Evolutionary conservation across 2,329 filamentous ascomycete species (phyloP), one percentile per base, ranked within the genome.

Genomic region (Alternaria gaisen): DNA sequence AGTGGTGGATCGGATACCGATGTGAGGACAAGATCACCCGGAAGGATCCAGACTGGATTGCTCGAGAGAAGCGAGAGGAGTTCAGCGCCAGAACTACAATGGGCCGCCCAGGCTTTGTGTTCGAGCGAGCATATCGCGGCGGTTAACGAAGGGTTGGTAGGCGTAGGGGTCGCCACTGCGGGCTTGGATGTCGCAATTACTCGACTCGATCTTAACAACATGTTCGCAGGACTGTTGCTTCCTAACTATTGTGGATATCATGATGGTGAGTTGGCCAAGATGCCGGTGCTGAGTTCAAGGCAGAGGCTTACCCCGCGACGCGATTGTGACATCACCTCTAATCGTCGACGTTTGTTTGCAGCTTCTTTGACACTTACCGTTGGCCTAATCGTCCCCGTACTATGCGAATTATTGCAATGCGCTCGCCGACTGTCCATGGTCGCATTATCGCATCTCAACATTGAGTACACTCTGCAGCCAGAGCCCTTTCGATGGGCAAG

Each of bases 11-110:
- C 77, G 10, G 72, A 76, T 7, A 75, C 74, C 4, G 76, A 74
- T 2, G 71, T 70, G 30, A 79, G 74, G 4, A 68, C 73, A 34
- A 75, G 72, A 38, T 80, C 74, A 26, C 76, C 73, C 4, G 79
- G 79, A 58, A 79, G 76, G 26, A 80, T n/a, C n/a, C n/a, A n/a
- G 73, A 81, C 79, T 60, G 76, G 76, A 34, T 66, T 80, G 40
- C 72, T 68, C 12, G 70, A 69, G 22, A 72, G 66, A 14, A 70
- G 77, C 14, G 78, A 77, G 4, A 72, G 67, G 26, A 78, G 77
- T 53, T 66, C 65, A 9, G 72, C 68, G 58, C 78, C 69, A 7
- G 72, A 70, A 42, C 58, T 65, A 64, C 72, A 80, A 51, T 76
- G 77, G 12, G 65, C 79, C 4, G 72, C 75, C 61, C 80, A 80